Base-by-base conservation (phyloP, 371 early-diverging fungal genomes). In the Apophysomyces sp. region DNA sequence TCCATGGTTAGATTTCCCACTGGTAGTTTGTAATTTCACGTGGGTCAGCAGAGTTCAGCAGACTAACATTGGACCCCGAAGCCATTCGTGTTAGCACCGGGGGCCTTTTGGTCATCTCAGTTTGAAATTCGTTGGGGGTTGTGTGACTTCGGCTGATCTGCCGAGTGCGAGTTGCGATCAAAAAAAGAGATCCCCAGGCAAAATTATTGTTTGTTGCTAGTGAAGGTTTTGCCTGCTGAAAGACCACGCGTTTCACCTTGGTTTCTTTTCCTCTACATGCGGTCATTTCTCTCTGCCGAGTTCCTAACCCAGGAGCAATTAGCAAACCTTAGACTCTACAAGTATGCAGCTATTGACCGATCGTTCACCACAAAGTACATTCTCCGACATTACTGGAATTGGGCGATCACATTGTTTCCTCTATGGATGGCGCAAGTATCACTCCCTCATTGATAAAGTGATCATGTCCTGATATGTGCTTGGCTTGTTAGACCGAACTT, bases 321-420 rank as follows among this genome's bases (percentile, higher is more conserved):
- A 34, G 81, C 80, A 61, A 90, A 90, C 78, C 74, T 96, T 59
- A 89, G 86, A 66, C 81, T 86, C 54, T 93, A 95, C 85, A 86
- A 86, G 77, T 96, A 94, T 73, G 81, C 86, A 31, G 82, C 88
- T 32, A 83, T 91, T 52, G 95, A 95, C 80, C 86, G 89, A 78
- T 96, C 97, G 12, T 88, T 89, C 57, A 77, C 95, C 37, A 85
- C 91, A 32, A 88, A 89, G 63, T 91, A 90, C 74, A 71, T 97
- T 51, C 84, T 95, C 54, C 77, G 85, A 34, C 93, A 89, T 61
- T 96, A 97, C 74, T 96, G 95, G 94, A 91, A 91, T 70, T 87
- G 86, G 79, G 82, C 90, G n/a, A 89, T 96, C 13, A 84, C 88
- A 7, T 69, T 92, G 41, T 93, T 98, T 71, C 99, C 98, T 30